Evolutionary conservation across 306 rosid genomes (phyloP), one percentile per base, ranked within the genome.

Genomic region (Acacia confusa): DNA sequence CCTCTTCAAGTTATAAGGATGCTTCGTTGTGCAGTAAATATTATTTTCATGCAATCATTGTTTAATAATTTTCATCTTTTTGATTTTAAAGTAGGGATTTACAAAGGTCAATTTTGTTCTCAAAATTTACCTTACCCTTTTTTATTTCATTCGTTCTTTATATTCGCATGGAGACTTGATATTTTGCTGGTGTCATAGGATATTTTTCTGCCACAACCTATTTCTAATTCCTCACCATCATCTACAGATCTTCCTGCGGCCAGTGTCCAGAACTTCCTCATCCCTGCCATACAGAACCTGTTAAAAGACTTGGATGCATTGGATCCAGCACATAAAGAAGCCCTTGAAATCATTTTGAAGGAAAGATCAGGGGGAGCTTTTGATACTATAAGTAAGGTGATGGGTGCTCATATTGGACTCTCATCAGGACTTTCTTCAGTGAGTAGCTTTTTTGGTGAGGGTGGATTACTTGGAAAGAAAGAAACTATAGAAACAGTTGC

Each of bases 241-340:
- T 76, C 79, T 89, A 41, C 86, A 93, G 98, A 95, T 87, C 82
- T 92, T 80, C 90, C 99, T 14, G 85, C 91, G 55, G 87, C 82
- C 67, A 89, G 94, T 72, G 81, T 95, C 43, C 89, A 96, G 30
- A 97, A 95, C 57, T 89, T 81, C 83, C 92, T 93, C 80, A 84
- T 93, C 79, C 99, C 99, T 47, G 85, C 94, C 24, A 88, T 95
- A 68, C 97, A 95, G 87, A 95, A 93, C 83, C 88, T 95, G 64
- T 68, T 92, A 75, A 93, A 82, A 81, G 98, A 95, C 81, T 70
- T 64, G 25, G 98, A 92, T 78, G 94, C 98, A 13, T 79, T 95
- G 57, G 99, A 93, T 88, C 99, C 99, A 45, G 99, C 95, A 72
- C 99, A 95, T 89, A 95, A 92, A 90, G 98, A 95, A 87, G 99